These are phyloP conservation scores for Backusella psychrophila DNA, from an alignment of 192 early-diverging fungal species.

Conservation along the genomic window DNA sequence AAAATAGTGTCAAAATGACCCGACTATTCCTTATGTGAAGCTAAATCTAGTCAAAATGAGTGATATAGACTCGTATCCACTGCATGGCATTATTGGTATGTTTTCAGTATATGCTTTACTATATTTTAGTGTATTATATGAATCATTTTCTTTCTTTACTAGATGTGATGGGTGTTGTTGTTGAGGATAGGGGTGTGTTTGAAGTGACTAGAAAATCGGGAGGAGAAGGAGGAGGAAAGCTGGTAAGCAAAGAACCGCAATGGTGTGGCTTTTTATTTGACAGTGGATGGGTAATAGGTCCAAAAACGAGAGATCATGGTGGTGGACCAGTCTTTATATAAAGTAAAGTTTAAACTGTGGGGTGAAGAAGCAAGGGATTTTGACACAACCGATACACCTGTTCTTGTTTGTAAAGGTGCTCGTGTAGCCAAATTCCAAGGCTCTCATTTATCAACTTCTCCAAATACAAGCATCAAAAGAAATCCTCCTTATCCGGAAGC, in stretches of 20 bases:
- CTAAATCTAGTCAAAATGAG: conserved; percentile 73
- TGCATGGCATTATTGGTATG: conserved; percentile 63
- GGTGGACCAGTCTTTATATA: conserved; percentile 70
- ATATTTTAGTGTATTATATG: not conserved
- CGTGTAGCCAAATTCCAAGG: conserved; percentile 87
- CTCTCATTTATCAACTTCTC: conserved; percentile 51
- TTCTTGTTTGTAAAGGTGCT: conserved; percentile 82
- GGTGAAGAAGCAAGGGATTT: conserved; percentile 75
- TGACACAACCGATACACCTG: conserved; percentile 40
- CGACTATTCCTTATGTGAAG: conserved; percentile 41
- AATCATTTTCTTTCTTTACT: not conserved
- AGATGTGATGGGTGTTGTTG: conserved; percentile 84
- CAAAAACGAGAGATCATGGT: conserved; percentile 82
- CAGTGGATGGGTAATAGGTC: conserved; percentile 35
- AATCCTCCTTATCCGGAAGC: conserved; percentile 82
- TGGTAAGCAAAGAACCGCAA: conserved; percentile 34
- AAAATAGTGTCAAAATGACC: conserved; percentile 52
- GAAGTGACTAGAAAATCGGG: conserved; percentile 60
- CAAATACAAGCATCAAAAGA: conserved; percentile 40
- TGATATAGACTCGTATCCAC: conserved; percentile 63
- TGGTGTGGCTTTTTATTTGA: too few species aligned
- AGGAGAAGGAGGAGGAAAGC: conserved; percentile 34
- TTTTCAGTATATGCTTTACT: not conserved
- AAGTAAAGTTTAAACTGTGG: conserved; percentile 87
- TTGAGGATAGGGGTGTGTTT: conserved; percentile 49